phyloP scores from a whole-genome alignment of 768 basidiomycete genomes.

The Thelephora aurantiotincta region DNA sequence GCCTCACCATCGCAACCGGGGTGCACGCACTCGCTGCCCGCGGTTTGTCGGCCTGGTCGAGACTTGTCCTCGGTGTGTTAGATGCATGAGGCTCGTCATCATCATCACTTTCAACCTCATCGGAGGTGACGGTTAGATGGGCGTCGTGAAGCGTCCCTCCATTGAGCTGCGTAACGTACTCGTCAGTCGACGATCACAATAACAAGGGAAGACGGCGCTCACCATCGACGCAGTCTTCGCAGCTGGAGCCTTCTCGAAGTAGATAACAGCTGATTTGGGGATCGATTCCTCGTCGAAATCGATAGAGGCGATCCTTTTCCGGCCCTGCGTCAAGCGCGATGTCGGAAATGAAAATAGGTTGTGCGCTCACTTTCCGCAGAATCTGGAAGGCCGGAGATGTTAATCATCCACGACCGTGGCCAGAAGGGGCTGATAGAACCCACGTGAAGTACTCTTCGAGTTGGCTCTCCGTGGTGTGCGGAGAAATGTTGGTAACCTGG shows the following conservation, averaged over 20 bases:
- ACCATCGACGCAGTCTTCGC: constrained; percentile 83
- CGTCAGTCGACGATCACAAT: background rate
- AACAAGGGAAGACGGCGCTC: constrained; percentile 1
- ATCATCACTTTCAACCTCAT: constrained; percentile 43
- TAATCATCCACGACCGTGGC: constrained; percentile 4
- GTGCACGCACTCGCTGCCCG: constrained; percentile 58
- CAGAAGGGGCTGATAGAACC: constrained; percentile 12
- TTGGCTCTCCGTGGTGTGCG: constrained; percentile 48
- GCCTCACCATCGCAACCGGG: background rate
- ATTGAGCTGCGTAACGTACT: constrained; percentile 33
- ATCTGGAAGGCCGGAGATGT: constrained; percentile 26
- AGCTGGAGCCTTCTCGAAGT: constrained; percentile 74
- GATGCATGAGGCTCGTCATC: constrained; percentile 21
- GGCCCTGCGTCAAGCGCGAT: constrained; percentile 3
- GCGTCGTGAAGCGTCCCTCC: constrained; percentile 67
- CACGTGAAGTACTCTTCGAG: constrained; percentile 77
- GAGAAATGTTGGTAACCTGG: constrained; percentile 61
- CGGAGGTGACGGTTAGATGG: constrained; percentile 57
- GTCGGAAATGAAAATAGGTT: background rate
- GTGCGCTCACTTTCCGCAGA: constrained; percentile 66
- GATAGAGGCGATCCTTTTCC: constrained; percentile 48
- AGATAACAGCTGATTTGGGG: constrained; percentile 45
- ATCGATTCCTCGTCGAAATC: constrained; percentile 31
- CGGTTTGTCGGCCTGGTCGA: constrained; percentile 87
- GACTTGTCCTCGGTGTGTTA: constrained; percentile 20